phyloP scores from a whole-genome alignment of 2,329 filamentous ascomycete species.

The Fusarium dlaminii region DNA sequence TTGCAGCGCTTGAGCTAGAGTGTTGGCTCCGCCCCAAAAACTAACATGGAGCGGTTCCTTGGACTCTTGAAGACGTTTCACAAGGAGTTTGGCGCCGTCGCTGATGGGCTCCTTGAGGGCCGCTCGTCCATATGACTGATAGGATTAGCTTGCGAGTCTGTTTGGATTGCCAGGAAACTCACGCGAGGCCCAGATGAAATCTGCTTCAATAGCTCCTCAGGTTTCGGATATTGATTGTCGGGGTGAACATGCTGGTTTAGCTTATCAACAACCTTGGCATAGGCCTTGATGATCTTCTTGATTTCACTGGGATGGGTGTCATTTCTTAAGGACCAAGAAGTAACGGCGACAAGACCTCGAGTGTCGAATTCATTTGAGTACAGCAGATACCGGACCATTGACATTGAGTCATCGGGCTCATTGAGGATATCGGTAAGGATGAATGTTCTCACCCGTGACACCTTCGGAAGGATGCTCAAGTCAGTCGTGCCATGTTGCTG shows the following conservation, averaged over 20 bases:
- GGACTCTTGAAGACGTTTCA: conserved; percentile 1
- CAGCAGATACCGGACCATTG: conserved; percentile 2
- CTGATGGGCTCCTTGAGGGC: conserved; percentile 4
- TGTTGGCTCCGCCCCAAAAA: conserved; percentile 5
- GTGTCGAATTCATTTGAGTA: conserved; percentile 17
- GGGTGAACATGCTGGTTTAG: conserved; percentile 16
- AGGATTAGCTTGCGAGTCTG: rapidly evolving
- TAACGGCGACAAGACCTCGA: background rate
- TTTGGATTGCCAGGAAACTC: rapidly evolving
- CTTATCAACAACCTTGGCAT: conserved; percentile 6
- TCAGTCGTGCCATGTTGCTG: background rate
- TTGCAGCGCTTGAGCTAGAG: background rate
- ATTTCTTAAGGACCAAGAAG: conserved; percentile 11
- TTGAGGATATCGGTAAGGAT: conserved; percentile 9
- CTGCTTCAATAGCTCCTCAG: background rate
- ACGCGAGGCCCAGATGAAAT: background rate
- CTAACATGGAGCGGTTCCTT: background rate
- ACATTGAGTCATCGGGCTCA: conserved; percentile 18
- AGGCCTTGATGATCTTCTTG: background rate
- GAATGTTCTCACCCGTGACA: background rate
- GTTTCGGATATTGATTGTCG: background rate
- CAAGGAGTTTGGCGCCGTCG: background rate
- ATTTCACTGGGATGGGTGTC: conserved; percentile 2
- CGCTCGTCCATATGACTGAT: conserved; percentile 1
- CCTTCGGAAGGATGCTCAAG: background rate